phyloP scores from a whole-genome alignment of 75 land plant genomes.

The Picea sitchensis region DNA sequence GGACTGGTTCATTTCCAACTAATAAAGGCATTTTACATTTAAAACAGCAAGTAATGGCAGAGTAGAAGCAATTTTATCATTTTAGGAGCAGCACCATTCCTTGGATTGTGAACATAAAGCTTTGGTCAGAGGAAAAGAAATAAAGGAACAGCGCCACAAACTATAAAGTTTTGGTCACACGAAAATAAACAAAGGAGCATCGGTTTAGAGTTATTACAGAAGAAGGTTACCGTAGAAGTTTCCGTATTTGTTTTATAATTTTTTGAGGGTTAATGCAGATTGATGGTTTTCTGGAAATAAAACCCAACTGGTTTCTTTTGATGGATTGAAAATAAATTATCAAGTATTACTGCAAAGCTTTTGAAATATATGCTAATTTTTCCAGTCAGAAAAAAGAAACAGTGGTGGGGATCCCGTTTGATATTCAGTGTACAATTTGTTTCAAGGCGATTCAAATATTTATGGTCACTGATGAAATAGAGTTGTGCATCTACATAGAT shows the following conservation, averaged over 20 bases:
- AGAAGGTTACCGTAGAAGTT: background rate
- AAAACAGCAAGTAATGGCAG: background rate
- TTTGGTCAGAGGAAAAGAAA: background rate
- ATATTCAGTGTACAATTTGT: background rate
- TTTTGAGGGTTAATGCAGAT: background rate
- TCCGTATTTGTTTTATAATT: background rate
- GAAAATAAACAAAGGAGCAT: background rate
- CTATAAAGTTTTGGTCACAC: background rate
- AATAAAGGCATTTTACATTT: background rate
- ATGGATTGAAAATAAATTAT: background rate
- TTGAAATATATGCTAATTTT: background rate
- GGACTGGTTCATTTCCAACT: background rate
- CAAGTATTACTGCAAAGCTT: background rate
- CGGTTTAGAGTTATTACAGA: background rate
- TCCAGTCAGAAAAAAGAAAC: background rate
- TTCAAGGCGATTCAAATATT: background rate
- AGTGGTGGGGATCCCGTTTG: background rate
- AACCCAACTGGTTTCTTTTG: background rate
- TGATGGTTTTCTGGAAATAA: background rate
- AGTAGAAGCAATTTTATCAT: background rate
- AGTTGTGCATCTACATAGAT: background rate
- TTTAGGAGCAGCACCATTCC: background rate
- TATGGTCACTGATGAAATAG: background rate
- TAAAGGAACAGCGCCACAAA: background rate
- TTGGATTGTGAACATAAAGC: background rate